Conservation (phyloP, 345 rosid genomes). For the Odontarrhena argentea region DNA sequence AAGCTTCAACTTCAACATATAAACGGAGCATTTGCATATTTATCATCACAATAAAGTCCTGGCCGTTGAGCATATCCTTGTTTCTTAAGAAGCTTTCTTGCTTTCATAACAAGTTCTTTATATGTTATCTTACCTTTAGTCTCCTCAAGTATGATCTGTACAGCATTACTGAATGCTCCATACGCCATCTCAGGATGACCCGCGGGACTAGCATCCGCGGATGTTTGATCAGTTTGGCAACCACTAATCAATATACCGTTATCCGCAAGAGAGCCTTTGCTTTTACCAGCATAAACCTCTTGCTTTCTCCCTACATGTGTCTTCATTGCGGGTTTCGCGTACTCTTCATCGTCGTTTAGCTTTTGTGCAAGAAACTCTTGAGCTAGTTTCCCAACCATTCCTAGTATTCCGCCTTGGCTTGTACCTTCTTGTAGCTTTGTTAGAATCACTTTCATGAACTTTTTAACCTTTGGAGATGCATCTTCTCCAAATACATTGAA, state of each 20-base stretch:
- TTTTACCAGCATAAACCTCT: conserved; percentile 76
- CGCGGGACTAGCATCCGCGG: conserved; percentile 83
- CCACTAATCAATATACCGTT: conserved; percentile 84
- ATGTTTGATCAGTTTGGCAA: conserved; percentile 89
- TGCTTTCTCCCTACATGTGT: conserved; percentile 60
- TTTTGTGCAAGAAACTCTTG: conserved; percentile 79
- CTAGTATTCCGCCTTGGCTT: conserved; percentile 64
- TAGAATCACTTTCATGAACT: conserved; percentile 82
- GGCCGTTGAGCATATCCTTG: conserved; percentile 87
- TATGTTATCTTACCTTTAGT: conserved; percentile 57
- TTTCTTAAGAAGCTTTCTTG: conserved; percentile 61
- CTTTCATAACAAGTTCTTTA: conserved; percentile 58
- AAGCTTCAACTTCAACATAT: conserved; percentile 32
- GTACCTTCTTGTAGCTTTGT: conserved; percentile 59
- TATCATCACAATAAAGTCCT: conserved; percentile 78
- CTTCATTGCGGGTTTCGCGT: conserved; percentile 66
- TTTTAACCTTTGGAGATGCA: conserved; percentile 86
- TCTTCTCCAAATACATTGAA: conserved; percentile 87
- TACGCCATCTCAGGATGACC: conserved; percentile 63
- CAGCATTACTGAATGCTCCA: conserved; percentile 90
- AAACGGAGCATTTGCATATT: conserved; percentile 60
- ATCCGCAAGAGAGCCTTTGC: conserved; percentile 59
- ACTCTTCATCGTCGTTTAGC: conserved; percentile 64
- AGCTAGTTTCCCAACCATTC: conserved; percentile 78
- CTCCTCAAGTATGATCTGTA: conserved; percentile 68